These are phyloP conservation scores for Ichthyophonus hoferi DNA, from an alignment of 208 protist species.

Conservation along the genomic window DNA sequence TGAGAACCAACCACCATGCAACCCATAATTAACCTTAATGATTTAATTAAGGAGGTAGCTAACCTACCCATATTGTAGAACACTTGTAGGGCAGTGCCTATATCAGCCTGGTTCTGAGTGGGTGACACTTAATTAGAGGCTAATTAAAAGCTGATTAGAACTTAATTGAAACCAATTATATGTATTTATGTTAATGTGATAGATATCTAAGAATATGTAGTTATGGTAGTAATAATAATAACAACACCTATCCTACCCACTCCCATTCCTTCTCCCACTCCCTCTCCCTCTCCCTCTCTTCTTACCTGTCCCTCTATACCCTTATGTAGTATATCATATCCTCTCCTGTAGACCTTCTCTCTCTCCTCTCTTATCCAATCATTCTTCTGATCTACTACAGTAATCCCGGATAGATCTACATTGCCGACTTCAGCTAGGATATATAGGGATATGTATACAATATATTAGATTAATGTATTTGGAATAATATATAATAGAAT, in stretches of 20 bases:
- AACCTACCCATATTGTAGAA: conserved; percentile 22
- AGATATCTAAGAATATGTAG: no score
- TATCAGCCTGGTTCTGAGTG: conserved; percentile 21
- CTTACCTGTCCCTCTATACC: background rate
- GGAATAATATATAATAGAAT: no score
- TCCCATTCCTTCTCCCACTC: background rate
- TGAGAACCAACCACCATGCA: no score
- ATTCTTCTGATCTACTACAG: background rate
- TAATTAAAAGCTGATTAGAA: no score
- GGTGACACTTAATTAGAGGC: no score
- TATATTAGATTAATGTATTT: no score
- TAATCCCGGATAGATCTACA: background rate
- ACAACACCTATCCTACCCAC: background rate
- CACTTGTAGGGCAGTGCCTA: conserved; percentile 9
- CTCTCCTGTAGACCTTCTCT: background rate
- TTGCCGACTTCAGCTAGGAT: background rate
- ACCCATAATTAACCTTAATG: background rate
- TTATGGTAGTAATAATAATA: no score
- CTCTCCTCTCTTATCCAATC: background rate
- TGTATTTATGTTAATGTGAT: no score
- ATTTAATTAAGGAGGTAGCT: background rate
- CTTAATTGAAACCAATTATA: no score
- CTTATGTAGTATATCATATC: background rate
- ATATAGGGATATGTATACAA: no score
- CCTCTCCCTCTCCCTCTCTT: background rate